Evolutionary conservation across 371 early-diverging fungal genomes (phyloP).

Genomic region (Capillidium heterosporum): DNA sequence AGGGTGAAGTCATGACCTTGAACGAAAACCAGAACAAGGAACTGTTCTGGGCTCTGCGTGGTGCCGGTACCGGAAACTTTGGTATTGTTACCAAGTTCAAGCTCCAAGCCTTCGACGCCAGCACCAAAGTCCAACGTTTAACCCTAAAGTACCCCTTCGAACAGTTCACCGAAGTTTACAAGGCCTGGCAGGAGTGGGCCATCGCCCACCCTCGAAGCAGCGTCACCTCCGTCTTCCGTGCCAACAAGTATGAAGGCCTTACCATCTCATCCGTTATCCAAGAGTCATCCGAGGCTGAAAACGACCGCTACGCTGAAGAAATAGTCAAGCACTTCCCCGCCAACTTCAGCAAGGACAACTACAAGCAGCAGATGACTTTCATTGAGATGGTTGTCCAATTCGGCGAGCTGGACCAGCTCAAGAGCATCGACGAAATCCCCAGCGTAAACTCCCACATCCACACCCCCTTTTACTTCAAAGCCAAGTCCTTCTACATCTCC

Average conservation of each 20-base stretch:
- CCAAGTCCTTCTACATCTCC: background rate
- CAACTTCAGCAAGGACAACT: background rate
- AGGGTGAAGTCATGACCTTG: conserved; percentile 23
- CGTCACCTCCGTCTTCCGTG: background rate
- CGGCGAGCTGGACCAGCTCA: background rate
- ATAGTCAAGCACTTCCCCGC: background rate
- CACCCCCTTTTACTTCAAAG: background rate
- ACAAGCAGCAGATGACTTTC: background rate
- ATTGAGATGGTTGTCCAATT: background rate
- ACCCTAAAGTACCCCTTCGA: background rate
- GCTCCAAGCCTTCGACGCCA: conserved; percentile 12
- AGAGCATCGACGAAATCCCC: background rate
- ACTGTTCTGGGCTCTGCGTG: conserved; percentile 37
- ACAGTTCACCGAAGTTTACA: background rate
- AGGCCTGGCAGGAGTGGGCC: background rate
- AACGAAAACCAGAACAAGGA: conserved; percentile 19
- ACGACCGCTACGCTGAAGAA: background rate
- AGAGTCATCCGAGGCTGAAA: background rate
- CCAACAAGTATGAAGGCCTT: too few relatives aligned
- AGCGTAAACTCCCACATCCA: background rate
- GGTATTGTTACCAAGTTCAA: conserved; percentile 29
- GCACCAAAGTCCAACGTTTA: conserved; percentile 5
- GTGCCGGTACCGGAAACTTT: conserved; percentile 30
- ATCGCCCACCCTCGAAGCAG: background rate
- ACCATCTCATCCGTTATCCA: background rate